Evolutionary conservation across 2,329 filamentous ascomycete genomes (phyloP), one percentile per base, ranked within the genome.

Genomic region (Alternaria incomplexa): DNA sequence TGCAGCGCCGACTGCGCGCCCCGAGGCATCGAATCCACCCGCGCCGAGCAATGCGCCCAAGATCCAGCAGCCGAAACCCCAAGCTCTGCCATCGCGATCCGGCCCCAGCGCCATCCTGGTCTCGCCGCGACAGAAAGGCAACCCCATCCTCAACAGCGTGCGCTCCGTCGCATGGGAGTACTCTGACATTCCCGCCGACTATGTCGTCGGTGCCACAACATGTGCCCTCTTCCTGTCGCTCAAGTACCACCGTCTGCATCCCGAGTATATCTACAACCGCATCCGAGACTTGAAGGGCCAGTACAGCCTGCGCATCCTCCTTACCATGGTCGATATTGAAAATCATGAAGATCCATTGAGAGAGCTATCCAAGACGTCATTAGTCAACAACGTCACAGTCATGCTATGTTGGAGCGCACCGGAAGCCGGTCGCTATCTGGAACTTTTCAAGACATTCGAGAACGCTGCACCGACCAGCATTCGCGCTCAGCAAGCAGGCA

Each of bases 231-330:
- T 98, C 77, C 84, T 99, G 45, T 96, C 93, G 51, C 87, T 99
- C 58, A 99, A 98, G 80, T 99, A 99, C 80, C 96, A 99, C 80
- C 93, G 95, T 26, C 86, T 99, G 56, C 96, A 99, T 77, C 96
- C 96, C 1, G 96, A 99, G 81, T 99, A 99, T 83, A 93, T 99
- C 73, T 98, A 98, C 83, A 93, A 91, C 23, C 91, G 96, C 61
- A 96, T 99, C 70, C 90, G 91, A 56, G 89, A 90, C 52, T 84
- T 99, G 5, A 92, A 92, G 55, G 92, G 92, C 54, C 93, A 92
- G 81, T 98, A 96, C 82, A 91, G 90, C 69, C 86, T 99, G 20
- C 92, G 96, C 51, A 86, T 99, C 56, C 83, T 99, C 26, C 86
- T 99, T 52, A 90, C 91, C 20, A 93, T 98, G 88, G 94, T 98